These are phyloP conservation scores for Geotrichum klebahnii DNA, from an alignment of 1,139 yeast genomes.

Conservation along the genomic window DNA sequence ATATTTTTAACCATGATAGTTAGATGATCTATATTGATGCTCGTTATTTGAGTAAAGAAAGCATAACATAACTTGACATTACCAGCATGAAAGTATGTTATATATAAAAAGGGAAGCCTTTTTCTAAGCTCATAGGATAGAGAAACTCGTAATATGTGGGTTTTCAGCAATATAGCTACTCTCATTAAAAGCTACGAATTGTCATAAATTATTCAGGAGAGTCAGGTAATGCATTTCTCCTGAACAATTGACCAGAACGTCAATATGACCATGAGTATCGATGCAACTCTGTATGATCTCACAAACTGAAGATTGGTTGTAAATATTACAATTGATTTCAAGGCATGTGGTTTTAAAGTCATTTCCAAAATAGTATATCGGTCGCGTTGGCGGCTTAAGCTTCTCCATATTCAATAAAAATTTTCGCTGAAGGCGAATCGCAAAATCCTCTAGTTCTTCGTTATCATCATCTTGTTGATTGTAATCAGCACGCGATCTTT, in stretches of 20 bases:
- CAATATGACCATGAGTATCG: constrained; percentile 13
- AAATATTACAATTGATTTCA: constrained; percentile 14
- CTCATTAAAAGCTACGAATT: not conserved
- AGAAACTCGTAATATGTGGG: too few species aligned
- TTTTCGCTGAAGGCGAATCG: not conserved
- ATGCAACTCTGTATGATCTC: constrained; percentile 8
- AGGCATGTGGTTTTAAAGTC: not conserved
- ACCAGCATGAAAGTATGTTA: too few species aligned
- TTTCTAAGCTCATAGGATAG: too few species aligned
- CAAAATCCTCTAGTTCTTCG: not conserved
- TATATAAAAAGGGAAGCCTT: too few species aligned
- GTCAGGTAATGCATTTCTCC: constrained; percentile 1
- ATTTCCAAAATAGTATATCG: not conserved
- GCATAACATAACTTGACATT: too few species aligned
- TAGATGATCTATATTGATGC: too few species aligned
- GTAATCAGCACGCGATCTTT: not conserved
- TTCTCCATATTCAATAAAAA: not conserved
- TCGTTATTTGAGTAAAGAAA: too few species aligned
- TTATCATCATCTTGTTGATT: not conserved
- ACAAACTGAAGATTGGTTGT: constrained; percentile 4
- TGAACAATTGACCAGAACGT: constrained; percentile 15
- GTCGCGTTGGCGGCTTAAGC: not conserved
- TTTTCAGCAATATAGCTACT: too few species aligned
- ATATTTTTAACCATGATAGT: too few species aligned
- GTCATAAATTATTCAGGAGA: not conserved